Evolutionary conservation across 164 flowering plant genomes (phyloP), one percentile per base, ranked within the genome.

Genomic region (Amborella trichopoda): DNA sequence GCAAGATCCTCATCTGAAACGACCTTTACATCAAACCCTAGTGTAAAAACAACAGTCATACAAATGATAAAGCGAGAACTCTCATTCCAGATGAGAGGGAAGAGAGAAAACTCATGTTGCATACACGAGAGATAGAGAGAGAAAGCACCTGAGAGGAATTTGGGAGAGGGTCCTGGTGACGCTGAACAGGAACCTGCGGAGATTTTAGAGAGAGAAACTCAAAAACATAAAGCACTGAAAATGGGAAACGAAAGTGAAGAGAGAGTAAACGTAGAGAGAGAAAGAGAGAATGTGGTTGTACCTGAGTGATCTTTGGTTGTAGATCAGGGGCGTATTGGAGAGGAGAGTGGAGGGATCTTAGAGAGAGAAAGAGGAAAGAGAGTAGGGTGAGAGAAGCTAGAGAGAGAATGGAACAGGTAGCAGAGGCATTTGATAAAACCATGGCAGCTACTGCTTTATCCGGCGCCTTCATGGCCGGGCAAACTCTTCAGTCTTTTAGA

Each of bases 321-420:
- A 14, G 25, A 42, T 30, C 30, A 2, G 46, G 18, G 38, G 32
- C 27, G 38, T 38, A 45, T 25, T 33, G 64, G 37, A 58, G 51
- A 26, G 70, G 57, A 28, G 63, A 63, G 49, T 43, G 67, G 47
- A 79, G 70, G 48, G 83, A 75, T 39, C 59, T 71, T 64, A 78
- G 66, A 28, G 85, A 74, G 71, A 83, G 52, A 56, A 55, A 69
- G 34, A 74, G 67, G 76, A 79, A 76, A 50, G 80, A 68, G 57
- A 71, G 20, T 5, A 83, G 67, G 47, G 94, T 73, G 11, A 86
- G 48, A 34, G 72, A 47, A 5, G 87, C 74, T 38, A 83, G 68
- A 34, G 77, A 42, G 59, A 82, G 71, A 21, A 82, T 70, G 9
- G 85, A 72, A 49, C 72, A 58, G 17, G 54, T 78, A 25, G 76